Evolutionary conservation across 2,329 filamentous ascomycete species (phyloP).

Genomic region (Aspergillus udagawae): DNA sequence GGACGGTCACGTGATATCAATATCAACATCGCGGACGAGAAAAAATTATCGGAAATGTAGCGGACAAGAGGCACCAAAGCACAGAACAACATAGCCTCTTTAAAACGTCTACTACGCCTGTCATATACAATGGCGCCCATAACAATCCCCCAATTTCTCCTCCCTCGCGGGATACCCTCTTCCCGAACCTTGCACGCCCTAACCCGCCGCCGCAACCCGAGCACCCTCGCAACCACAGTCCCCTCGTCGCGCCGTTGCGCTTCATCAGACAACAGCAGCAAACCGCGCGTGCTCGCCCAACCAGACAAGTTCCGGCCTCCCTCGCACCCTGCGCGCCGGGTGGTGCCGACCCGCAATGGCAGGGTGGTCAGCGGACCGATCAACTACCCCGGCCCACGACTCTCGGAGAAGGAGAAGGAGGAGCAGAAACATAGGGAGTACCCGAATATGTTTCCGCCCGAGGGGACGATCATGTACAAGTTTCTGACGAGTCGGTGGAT

Average conservation of each 20-base stretch:
- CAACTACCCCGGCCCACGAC: constrained; percentile 68
- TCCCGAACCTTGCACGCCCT: constrained; percentile 26
- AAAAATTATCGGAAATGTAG: not conserved
- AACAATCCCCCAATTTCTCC: constrained; percentile 62
- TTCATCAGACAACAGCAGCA: constrained; percentile 32
- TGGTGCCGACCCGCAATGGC: constrained; percentile 44
- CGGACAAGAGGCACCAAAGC: not conserved
- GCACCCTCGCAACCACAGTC: constrained; percentile 3
- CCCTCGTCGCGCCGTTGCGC: constrained; percentile 21
- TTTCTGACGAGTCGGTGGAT: constrained; percentile 74
- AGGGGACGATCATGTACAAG: constrained; percentile 77
- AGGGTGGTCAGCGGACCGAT: constrained; percentile 43
- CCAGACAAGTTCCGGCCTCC: constrained; percentile 88
- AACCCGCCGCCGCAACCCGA: constrained; percentile 13
- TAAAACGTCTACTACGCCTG: constrained; percentile 6
- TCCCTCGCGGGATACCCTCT: constrained; percentile 52
- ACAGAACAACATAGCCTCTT: not conserved
- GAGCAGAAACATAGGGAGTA: constrained; percentile 70
- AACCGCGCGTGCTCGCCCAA: constrained; percentile 73
- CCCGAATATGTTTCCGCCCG: constrained; percentile 81
- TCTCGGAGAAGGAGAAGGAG: constrained; percentile 62
- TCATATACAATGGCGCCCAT: constrained; percentile 15
- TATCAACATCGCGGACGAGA: not conserved
- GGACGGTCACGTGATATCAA: not conserved
- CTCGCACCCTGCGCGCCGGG: constrained; percentile 72